Percentiles rank a stretch among this genome's conserved stretches.
These are phyloP conservation scores for Apiotrichum brassicae DNA, from an alignment of 1,284 basidiomycete genomes.

Conservation along the genomic window DNA sequence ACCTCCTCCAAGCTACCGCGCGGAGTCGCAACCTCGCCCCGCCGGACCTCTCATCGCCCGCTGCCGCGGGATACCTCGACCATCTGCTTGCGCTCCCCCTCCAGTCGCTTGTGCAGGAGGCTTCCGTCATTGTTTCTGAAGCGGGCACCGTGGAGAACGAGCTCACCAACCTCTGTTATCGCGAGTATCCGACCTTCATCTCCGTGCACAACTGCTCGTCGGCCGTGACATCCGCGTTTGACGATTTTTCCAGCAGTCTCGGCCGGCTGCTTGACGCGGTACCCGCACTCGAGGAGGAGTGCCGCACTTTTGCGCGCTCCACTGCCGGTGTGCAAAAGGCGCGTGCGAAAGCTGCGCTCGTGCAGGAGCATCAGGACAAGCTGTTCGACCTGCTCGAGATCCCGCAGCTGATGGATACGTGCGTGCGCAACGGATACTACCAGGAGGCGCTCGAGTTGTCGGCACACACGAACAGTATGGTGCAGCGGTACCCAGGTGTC, in stretches of 20 bases:
- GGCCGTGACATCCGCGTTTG: constrained; percentile 62
- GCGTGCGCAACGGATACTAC: constrained; percentile 83
- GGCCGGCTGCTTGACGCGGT: constrained; percentile 59
- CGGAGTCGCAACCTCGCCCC: constrained; percentile 1
- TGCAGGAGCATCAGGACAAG: constrained; percentile 84
- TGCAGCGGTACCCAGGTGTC: constrained; percentile 48
- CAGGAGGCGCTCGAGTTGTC: constrained; percentile 79
- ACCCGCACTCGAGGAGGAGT: constrained; percentile 63
- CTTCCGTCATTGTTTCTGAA: constrained; percentile 66
- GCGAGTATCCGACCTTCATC: constrained; percentile 81
- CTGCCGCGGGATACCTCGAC: constrained; percentile 34
- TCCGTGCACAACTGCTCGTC: constrained; percentile 58
- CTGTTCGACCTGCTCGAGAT: constrained; percentile 84
- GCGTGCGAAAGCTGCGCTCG: constrained; percentile 65
- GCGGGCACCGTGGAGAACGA: constrained; percentile 76
- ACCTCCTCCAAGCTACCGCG: constrained; percentile 27
- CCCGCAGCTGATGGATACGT: constrained; percentile 81
- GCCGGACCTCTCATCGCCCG: constrained; percentile 20
- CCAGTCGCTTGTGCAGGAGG: constrained; percentile 61
- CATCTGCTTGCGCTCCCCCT: constrained; percentile 62
- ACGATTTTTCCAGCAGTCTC: constrained; percentile 58
- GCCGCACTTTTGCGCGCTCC: constrained; percentile 58
- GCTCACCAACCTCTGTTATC: constrained; percentile 76
- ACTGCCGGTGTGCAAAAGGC: constrained; percentile 58
- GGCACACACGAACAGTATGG: constrained; percentile 56